Base-by-base conservation (phyloP, 176 grass and related monocot genomes). In the Triticum monococcum region DNA sequence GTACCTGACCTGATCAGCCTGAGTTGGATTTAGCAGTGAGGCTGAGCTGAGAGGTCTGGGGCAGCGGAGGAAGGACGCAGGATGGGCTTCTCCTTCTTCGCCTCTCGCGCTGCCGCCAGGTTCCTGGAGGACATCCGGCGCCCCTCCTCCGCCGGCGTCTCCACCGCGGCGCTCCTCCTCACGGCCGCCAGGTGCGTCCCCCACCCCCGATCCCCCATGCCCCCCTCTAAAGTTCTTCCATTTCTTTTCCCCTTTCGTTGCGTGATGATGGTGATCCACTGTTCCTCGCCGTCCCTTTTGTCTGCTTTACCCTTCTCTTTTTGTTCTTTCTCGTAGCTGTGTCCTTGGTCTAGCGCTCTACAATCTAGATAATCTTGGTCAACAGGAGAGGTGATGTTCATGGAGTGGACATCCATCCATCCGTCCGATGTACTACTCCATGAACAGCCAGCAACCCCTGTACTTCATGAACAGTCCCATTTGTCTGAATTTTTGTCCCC, bases 41-140 rank as follows among this genome's bases (percentile, higher is more conserved):
- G 79, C 7, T n/a, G 76, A 46, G 68, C 43, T 8, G 61, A 17
- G 63, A 76, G 62, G 20, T 61, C 63, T 31, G 75, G 22, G 79
- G 41, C 16, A 30, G 62, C 23, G 61, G 12, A 40, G 24, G 7
- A 64, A 28, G 41, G 3, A 4, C 32, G 79, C 35, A 59, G 35
- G 85, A 87, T 87, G 89, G 81, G 85, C 36, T 91, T 91, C 85
- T 75, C 70, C 31, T 90, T 57, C 89, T 91, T 91, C 85, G 56
- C 81, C 48, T 91, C 85, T 2, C 75, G 80, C 48, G 75, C 85
- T 2, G 81, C 68, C 28, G 74, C 75, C 74, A 81, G 89, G 25
- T 57, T 90, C 57, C 32, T 57, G 74, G 84, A 83, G n/a, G 66
- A 70, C 41, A 28, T 83, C 74, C 28, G 32, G 41, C 75, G 68